A percentile compares a stretch with the other conserved stretches of the same genome.
These are phyloP conservation scores for Fomitopsis serialis DNA, from an alignment of 768 basidiomycete genomes.

Conservation along the genomic window DNA sequence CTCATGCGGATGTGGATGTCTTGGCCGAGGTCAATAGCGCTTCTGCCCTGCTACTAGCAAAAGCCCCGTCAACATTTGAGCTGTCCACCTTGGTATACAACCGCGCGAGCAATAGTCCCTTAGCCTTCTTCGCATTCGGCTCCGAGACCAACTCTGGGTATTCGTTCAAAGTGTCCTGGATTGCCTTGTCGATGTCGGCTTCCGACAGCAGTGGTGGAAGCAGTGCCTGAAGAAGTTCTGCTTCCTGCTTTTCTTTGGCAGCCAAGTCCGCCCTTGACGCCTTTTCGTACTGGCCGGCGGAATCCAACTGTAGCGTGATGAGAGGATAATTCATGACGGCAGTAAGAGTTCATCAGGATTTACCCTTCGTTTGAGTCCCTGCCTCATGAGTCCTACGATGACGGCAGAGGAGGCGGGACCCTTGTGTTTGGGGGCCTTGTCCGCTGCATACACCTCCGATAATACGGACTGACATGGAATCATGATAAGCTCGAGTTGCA, in stretches of 20 bases:
- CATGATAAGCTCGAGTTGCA: too few relatives aligned
- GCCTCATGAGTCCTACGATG: too few relatives aligned
- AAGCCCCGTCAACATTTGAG: constrained; percentile 42
- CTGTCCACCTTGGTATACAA: constrained; percentile 63
- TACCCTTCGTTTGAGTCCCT: too few relatives aligned
- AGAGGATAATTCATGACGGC: constrained; percentile 1
- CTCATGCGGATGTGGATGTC: too few relatives aligned
- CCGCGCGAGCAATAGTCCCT: constrained; percentile 52
- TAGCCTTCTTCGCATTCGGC: constrained; percentile 26
- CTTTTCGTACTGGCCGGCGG: constrained; percentile 48
- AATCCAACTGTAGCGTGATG: constrained; percentile 42
- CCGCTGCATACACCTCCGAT: too few relatives aligned
- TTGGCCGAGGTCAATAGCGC: constrained; percentile 17
- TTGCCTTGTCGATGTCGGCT: constrained; percentile 46
- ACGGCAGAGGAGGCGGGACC: too few relatives aligned
- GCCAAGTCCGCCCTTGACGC: constrained; percentile 64
- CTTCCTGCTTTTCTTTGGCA: constrained; percentile 54
- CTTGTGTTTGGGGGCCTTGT: too few relatives aligned
- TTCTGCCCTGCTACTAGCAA: constrained; percentile 50
- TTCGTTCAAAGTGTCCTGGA: constrained; percentile 36
- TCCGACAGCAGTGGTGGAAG: constrained; percentile 58
- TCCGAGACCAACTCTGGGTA: constrained; percentile 20
- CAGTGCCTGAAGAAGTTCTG: constrained; percentile 45
- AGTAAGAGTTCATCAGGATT: neutral
- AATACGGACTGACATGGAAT: too few relatives aligned